Conservation (phyloP, 148 eudicot genomes). For the Amaranthus hypochondriacus region DNA sequence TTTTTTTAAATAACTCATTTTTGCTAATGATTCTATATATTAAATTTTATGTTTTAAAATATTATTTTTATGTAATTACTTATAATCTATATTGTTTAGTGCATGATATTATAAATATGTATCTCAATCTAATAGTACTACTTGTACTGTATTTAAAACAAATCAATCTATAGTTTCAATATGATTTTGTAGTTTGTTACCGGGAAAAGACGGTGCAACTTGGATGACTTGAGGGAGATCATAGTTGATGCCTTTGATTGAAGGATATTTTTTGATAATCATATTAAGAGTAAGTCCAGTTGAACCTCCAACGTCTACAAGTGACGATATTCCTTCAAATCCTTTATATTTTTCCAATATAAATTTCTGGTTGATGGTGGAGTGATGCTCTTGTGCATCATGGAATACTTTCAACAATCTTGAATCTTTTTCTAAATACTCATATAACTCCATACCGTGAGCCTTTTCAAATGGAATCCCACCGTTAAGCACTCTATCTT, state of each 20-base stretch:
- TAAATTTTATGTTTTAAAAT: too few species aligned
- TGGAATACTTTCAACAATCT: constrained; percentile 18
- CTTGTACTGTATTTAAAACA: too few species aligned
- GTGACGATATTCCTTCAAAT: constrained; percentile 15
- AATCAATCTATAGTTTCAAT: too few species aligned
- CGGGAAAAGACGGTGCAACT: constrained; percentile 21
- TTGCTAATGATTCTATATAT: too few species aligned
- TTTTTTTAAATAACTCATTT: too few species aligned
- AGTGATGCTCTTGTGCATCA: constrained; percentile 22
- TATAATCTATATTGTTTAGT: too few species aligned
- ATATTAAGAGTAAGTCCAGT: constrained; percentile 17
- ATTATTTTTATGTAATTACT: too few species aligned
- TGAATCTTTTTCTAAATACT: constrained; percentile 18
- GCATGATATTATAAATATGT: too few species aligned
- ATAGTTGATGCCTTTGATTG: constrained; percentile 20
- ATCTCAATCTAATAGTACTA: too few species aligned
- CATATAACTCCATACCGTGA: constrained; percentile 15
- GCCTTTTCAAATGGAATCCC: constrained; percentile 18
- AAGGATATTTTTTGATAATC: constrained; percentile 23
- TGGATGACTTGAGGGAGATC: constrained; percentile 23
- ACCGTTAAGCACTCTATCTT: constrained; percentile 9
- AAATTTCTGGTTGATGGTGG: constrained; percentile 10
- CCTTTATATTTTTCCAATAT: constrained; percentile 20
- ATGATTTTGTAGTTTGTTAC: background rate
- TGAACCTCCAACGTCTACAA: constrained; percentile 29